Conservation (phyloP, 306 rosid species). For the Alnus rubra region DNA sequence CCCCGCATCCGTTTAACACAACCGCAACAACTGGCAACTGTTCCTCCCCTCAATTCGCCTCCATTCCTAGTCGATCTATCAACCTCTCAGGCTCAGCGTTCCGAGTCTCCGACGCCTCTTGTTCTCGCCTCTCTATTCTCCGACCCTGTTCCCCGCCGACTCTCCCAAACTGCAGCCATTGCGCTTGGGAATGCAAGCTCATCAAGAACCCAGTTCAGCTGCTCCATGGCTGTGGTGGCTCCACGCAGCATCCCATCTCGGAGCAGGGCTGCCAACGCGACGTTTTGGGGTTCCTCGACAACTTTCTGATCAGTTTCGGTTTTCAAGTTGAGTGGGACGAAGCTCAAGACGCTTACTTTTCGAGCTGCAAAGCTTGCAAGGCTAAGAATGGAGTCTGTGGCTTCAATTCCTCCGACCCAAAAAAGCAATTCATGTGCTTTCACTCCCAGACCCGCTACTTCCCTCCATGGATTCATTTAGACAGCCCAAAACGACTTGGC, state of each 20-base stretch:
- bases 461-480: constrained; percentile 50
- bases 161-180: constrained; percentile 61
- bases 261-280: constrained; percentile 60
- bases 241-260: constrained; percentile 37
- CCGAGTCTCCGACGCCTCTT: constrained; percentile 51
- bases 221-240: constrained; percentile 51
- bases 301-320: constrained; percentile 38
- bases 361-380: constrained; percentile 52
- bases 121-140: constrained; percentile 65
- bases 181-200: constrained; percentile 78
- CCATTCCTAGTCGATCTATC: constrained; percentile 55
- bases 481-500: constrained; percentile 36
- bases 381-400: constrained; percentile 62
- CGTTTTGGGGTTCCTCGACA: constrained; percentile 56
- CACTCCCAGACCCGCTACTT: constrained; percentile 34
- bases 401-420: constrained; percentile 62
- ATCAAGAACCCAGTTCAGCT: constrained; percentile 55
- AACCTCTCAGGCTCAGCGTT: constrained; percentile 69
- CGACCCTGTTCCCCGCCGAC: constrained; percentile 58
- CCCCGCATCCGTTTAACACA: constrained; percentile 35
- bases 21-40: constrained; percentile 21
- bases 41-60: constrained; percentile 25
- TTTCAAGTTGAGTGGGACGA: constrained; percentile 78
- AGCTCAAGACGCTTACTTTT: constrained; percentile 59
- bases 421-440: constrained; percentile 56